A percentile compares a stretch with the other conserved stretches of the same genome.
Evolutionary conservation across 306 rosid genomes (phyloP).

Genomic region (Gastrolobium bilobum): DNA sequence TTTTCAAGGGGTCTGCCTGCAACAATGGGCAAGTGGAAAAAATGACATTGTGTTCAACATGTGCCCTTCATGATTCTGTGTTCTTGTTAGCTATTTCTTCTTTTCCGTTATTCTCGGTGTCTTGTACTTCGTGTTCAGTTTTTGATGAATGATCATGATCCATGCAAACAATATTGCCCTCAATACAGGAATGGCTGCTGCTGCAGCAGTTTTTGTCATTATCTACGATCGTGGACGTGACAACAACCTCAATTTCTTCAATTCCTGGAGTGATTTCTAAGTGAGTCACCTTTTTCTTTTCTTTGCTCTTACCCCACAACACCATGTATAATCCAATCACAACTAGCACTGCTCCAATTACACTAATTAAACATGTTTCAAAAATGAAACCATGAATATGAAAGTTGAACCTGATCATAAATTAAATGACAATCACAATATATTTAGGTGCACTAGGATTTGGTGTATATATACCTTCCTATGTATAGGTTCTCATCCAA

Average conservation of each 20-base stretch:
- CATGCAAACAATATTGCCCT: not conserved
- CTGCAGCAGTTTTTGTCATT: not conserved
- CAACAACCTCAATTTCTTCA: slow-evolving; percentile 36
- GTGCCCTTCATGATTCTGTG: not conserved
- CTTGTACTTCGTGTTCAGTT: slow-evolving; percentile 12
- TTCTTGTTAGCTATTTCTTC: slow-evolving; percentile 12
- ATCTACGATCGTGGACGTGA: not conserved
- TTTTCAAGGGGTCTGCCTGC: not conserved
- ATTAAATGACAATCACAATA: not conserved
- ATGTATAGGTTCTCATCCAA: slow-evolving; percentile 53
- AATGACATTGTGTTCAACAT: not conserved
- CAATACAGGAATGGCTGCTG: not conserved
- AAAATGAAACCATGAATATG: not conserved
- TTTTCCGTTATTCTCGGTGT: slow-evolving; percentile 1
- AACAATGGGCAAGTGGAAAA: slow-evolving; percentile 22
- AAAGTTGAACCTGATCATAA: slow-evolving; percentile 4
- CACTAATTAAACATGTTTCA: slow-evolving; percentile 40
- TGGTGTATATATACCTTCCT: slow-evolving; percentile 51
- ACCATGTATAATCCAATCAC: slow-evolving; percentile 53
- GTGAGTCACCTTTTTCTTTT: slow-evolving; percentile 30
- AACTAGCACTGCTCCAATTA: slow-evolving; percentile 55
- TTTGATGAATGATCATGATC: slow-evolving; percentile 11
- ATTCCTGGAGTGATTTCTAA: slow-evolving; percentile 7
- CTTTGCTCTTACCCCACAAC: slow-evolving; percentile 60
- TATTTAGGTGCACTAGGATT: not conserved